Evolutionary conservation across 768 basidiomycete genomes (phyloP).

Genomic region (Termitomyces sp.): DNA sequence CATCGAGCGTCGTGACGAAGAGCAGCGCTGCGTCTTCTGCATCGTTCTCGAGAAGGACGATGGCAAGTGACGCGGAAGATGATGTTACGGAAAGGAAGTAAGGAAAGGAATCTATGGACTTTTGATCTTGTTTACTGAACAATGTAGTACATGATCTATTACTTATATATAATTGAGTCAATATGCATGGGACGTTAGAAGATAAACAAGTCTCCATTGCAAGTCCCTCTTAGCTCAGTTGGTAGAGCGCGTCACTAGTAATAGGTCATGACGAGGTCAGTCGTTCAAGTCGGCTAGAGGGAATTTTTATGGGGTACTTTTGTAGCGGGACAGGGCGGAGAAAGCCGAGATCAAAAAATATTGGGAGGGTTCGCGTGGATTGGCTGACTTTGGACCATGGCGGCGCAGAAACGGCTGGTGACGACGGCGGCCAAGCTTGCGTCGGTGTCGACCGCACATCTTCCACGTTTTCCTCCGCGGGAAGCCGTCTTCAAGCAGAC

Average conservation of each 20-base stretch:
- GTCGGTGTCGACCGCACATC: slow-evolving; percentile 50
- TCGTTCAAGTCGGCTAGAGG: slow-evolving; percentile 8
- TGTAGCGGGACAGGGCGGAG: slow-evolving; percentile 9
- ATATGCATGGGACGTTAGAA: not conserved
- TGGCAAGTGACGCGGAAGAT: slow-evolving; percentile 83
- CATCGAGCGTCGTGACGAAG: slow-evolving; percentile 40
- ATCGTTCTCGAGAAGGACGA: slow-evolving; percentile 63
- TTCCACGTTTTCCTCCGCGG: slow-evolving; percentile 58
- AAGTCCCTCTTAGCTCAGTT: slow-evolving; percentile 3
- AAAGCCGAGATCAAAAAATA: slow-evolving; percentile 26
- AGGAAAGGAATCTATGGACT: slow-evolving; percentile 5
- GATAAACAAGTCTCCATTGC: rapidly evolving
- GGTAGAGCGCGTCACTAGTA: slow-evolving; percentile 5
- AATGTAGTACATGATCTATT: not conserved
- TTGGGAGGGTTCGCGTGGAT: slow-evolving; percentile 10
- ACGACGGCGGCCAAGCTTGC: slow-evolving; percentile 18
- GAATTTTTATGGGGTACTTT: not conserved
- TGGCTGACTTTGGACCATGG: slow-evolving; percentile 32
- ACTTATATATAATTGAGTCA: not conserved
- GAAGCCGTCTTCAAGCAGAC: slow-evolving; percentile 34
- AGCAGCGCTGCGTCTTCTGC: slow-evolving; percentile 27
- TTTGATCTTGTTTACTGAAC: not conserved
- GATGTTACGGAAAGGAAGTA: slow-evolving; percentile 42
- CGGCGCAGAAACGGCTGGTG: slow-evolving; percentile 49
- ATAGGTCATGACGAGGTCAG: not conserved